These are phyloP conservation scores for Chaetomium olivaceum DNA, from an alignment of 2,329 filamentous ascomycete genomes.

Conservation along the genomic window DNA sequence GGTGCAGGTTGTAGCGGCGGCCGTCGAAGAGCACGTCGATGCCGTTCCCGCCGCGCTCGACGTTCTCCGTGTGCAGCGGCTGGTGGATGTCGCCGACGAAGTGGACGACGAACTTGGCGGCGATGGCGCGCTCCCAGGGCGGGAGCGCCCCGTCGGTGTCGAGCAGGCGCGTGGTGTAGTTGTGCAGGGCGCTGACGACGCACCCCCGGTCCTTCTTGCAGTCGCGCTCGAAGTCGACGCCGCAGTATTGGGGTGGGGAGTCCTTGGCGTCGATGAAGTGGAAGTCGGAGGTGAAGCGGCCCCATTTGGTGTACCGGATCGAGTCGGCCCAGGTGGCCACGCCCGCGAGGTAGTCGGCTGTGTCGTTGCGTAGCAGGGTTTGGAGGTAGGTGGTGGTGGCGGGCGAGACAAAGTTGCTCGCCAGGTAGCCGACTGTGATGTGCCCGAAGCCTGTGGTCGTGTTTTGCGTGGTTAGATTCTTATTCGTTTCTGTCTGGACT, in stretches of 20 bases:
- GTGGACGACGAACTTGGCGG: slow-evolving; percentile 67
- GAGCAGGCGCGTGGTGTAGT: slow-evolving; percentile 59
- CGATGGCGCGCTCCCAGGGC: slow-evolving; percentile 52
- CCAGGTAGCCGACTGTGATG: slow-evolving; percentile 65
- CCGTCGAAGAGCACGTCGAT: slow-evolving; percentile 65
- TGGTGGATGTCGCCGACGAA: slow-evolving; percentile 72
- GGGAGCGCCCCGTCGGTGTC: slow-evolving; percentile 45
- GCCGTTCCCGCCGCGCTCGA: slow-evolving; percentile 66
- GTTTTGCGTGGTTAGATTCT: slow-evolving; percentile 6
- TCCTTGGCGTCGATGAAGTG: slow-evolving; percentile 72
- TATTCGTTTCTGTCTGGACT: not conserved
- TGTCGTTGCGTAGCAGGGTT: slow-evolving; percentile 54
- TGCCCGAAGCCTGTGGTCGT: slow-evolving; percentile 58
- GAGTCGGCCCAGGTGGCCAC: slow-evolving; percentile 69
- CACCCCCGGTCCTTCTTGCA: slow-evolving; percentile 61
- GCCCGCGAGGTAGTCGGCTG: slow-evolving; percentile 59
- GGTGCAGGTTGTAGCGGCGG: slow-evolving; percentile 63
- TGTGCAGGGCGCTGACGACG: slow-evolving; percentile 60
- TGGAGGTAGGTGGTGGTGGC: slow-evolving; percentile 60
- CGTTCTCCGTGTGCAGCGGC: slow-evolving; percentile 65
- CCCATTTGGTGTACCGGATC: slow-evolving; percentile 64
- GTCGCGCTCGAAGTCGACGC: slow-evolving; percentile 60
- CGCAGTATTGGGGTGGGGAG: slow-evolving; percentile 57
- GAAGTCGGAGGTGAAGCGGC: slow-evolving; percentile 61
- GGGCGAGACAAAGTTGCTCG: slow-evolving; percentile 59